Percentiles rank a stretch among this genome's conserved stretches.
Conservation (phyloP, 1,139 yeast genomes). For the Trichomonascaceae sp. region DNA sequence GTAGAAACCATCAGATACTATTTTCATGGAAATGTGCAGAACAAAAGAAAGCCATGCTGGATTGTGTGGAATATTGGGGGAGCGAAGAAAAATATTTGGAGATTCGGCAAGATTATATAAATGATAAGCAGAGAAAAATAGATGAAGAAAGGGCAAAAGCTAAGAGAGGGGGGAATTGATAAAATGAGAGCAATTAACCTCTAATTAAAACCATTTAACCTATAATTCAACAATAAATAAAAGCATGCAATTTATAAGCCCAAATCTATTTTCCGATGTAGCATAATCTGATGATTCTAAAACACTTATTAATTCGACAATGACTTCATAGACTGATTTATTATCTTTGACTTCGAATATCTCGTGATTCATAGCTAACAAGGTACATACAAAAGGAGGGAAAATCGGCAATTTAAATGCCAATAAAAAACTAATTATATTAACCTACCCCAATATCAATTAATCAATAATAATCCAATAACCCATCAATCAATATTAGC, state of each 20-base stretch:
- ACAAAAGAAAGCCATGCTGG: constrained; percentile 59
- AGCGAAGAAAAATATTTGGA: constrained; percentile 57
- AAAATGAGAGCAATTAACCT: too few species aligned
- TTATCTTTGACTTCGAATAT: too few species aligned
- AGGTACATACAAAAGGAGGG: background rate
- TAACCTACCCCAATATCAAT: background rate
- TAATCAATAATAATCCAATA: too few species aligned
- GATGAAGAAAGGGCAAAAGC: constrained; percentile 7
- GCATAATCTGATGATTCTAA: too few species aligned
- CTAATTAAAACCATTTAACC: too few species aligned
- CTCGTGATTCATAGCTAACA: background rate
- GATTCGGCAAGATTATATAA: constrained; percentile 49
- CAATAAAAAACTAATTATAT: background rate
- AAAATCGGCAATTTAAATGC: background rate
- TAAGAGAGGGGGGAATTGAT: too few species aligned
- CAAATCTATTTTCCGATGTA: too few species aligned
- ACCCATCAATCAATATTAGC: background rate
- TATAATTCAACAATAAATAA: too few species aligned
- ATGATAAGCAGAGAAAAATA: constrained; percentile 21
- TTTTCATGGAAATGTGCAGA: constrained; percentile 52
- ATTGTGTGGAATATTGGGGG: constrained; percentile 63
- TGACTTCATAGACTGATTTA: too few species aligned
- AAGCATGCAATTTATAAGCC: too few species aligned
- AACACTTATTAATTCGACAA: too few species aligned
- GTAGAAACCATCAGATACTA: constrained; percentile 45